Conservation (phyloP, 164 flowering plant genomes). For the Aristolochia contorta region DNA sequence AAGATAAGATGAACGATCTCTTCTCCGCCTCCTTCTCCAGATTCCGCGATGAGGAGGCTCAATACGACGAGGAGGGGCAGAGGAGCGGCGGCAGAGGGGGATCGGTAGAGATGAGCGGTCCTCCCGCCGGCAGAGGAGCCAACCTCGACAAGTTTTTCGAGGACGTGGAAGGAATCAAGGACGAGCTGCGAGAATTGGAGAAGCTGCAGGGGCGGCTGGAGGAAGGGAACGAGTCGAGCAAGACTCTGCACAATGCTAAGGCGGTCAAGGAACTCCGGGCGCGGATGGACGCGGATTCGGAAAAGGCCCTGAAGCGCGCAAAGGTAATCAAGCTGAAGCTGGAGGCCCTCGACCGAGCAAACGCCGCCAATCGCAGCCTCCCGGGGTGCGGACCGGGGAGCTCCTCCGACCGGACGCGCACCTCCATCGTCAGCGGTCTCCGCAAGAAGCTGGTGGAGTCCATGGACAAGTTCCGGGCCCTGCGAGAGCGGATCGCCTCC, state of each 20-base stretch:
- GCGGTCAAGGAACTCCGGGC: conserved; percentile 23
- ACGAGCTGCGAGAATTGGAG: conserved; percentile 28
- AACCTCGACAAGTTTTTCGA: conserved; percentile 36
- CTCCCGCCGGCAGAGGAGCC: conserved; percentile 11
- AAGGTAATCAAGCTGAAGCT: conserved; percentile 24
- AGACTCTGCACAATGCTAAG: conserved; percentile 29
- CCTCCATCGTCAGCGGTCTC: conserved; percentile 20
- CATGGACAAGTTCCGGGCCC: conserved; percentile 18
- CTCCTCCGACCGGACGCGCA: conserved; percentile 29
- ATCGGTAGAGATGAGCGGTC: conserved; percentile 8
- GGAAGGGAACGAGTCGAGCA: conserved; percentile 22
- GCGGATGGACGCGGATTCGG: conserved; percentile 22
- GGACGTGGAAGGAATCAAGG: conserved; percentile 31
- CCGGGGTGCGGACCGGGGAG: conserved; percentile 30
- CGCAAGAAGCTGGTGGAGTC: conserved; percentile 21
- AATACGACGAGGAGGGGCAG: conserved; percentile 1
- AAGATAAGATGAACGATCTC: conserved; percentile 57
- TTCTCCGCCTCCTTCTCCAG: conserved; percentile 58
- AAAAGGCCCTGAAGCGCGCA: conserved; percentile 17
- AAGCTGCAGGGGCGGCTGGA: conserved; percentile 17
- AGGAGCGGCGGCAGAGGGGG: not conserved
- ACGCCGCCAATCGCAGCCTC: conserved; percentile 24
- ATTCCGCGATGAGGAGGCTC: conserved; percentile 26
- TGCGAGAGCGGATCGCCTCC: conserved; percentile 11
- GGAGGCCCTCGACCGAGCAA: conserved; percentile 26